Conservation (phyloP, 768 basidiomycete species). For the Lactifluus volemus region DNA sequence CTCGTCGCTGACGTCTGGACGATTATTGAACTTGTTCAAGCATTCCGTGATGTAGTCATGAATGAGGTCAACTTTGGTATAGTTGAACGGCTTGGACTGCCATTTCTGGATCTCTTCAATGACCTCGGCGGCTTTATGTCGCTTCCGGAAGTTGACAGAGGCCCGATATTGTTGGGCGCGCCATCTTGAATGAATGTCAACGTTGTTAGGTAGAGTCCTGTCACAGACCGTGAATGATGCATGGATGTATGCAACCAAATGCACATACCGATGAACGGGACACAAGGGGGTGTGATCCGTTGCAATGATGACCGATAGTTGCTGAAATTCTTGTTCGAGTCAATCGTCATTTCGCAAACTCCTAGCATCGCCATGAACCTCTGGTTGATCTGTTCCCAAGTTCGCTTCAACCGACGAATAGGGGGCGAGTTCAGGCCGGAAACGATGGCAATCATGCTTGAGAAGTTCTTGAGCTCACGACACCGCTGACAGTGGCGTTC, state of each 20-base stretch:
- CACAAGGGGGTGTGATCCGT: slow-evolving; percentile 82
- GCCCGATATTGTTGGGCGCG: slow-evolving; percentile 75
- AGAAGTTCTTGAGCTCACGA: slow-evolving; percentile 84
- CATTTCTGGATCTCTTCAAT: slow-evolving; percentile 95
- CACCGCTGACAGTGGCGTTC: slow-evolving; percentile 53
- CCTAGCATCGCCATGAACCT: slow-evolving; percentile 66
- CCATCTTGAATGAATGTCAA: slow-evolving; percentile 99
- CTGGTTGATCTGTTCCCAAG: slow-evolving; percentile 82
- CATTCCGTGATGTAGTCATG: slow-evolving; percentile 72
- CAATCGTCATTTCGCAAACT: slow-evolving; percentile 81
- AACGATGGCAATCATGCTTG: slow-evolving; percentile 92
- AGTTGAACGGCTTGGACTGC: slow-evolving; percentile 87
- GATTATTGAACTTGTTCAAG: slow-evolving; percentile 61
- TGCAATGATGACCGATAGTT: slow-evolving; percentile 84
- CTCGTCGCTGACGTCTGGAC: slow-evolving; percentile 58
- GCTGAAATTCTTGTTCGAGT: slow-evolving; percentile 89
- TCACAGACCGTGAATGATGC: background rate
- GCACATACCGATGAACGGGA: slow-evolving; percentile 85
- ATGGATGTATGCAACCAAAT: background rate
- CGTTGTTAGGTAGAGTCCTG: slow-evolving; percentile 93
- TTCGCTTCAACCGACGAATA: slow-evolving; percentile 85
- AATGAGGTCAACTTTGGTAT: slow-evolving; percentile 56
- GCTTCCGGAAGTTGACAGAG: slow-evolving; percentile 94
- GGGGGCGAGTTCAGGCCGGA: slow-evolving; percentile 92
- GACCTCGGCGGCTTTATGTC: slow-evolving; percentile 92